Evolutionary conservation across 176 grass and related monocot species (phyloP).

Genomic region (Eleusine coracana): DNA sequence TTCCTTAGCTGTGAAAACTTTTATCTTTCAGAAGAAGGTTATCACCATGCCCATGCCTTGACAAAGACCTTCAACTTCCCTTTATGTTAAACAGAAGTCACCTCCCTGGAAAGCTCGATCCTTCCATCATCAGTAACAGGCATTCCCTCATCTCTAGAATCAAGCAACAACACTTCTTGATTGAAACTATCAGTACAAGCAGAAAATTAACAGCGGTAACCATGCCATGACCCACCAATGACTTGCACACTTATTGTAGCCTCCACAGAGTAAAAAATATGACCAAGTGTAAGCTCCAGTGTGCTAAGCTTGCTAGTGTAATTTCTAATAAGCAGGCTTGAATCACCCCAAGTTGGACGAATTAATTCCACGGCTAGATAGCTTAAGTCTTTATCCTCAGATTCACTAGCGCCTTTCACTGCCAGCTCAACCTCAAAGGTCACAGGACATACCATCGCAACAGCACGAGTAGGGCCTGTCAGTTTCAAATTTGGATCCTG

Average conservation of each 20-base stretch:
- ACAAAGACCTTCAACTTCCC: not conserved
- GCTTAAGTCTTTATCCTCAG: not conserved
- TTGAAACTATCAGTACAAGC: not conserved
- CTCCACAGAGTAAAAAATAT: not conserved
- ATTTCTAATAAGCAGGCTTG: not conserved
- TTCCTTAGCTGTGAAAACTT: not conserved
- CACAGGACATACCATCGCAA: not conserved
- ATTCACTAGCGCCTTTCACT: not conserved
- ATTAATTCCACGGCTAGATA: not conserved
- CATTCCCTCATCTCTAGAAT: slow-evolving; percentile 8
- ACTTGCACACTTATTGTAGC: not conserved
- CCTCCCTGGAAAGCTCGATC: not conserved
- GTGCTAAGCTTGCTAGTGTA: not conserved
- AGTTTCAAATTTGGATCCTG: not conserved
- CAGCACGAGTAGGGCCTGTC: not conserved
- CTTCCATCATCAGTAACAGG: not conserved
- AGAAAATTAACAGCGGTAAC: not conserved
- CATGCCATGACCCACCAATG: not conserved
- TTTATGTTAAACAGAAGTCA: not conserved
- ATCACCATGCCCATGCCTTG: not conserved
- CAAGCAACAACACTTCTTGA: not conserved
- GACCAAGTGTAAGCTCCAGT: not conserved
- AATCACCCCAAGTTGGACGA: no score
- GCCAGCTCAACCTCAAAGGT: not conserved
- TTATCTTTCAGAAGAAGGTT: not conserved